Conservation (phyloP, 2,329 filamentous ascomycete genomes). For the Pseudogymnoascus sp. region DNA sequence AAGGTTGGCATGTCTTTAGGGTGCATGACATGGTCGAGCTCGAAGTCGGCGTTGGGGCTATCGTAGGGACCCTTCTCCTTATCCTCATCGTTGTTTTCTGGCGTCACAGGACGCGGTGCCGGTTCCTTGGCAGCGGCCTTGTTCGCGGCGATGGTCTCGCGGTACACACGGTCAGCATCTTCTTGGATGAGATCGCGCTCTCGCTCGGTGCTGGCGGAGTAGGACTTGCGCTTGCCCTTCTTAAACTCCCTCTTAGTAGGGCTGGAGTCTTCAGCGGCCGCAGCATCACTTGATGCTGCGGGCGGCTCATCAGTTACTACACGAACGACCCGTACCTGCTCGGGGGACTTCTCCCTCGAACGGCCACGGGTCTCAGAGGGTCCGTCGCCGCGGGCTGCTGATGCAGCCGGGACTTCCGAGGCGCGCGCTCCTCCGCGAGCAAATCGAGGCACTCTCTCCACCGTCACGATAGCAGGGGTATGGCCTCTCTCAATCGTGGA, state of each 20-base stretch:
- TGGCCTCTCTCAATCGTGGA: conserved; percentile 21
- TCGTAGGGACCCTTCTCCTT: conserved; percentile 42
- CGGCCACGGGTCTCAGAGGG: neutral
- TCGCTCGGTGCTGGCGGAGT: conserved; percentile 14
- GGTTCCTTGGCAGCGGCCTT: conserved; percentile 37
- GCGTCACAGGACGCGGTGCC: conserved; percentile 42
- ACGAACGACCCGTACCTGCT: neutral
- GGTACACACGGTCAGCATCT: conserved; percentile 49
- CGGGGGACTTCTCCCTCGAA: neutral
- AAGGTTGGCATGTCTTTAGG: conserved; percentile 40
- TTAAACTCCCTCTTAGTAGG: conserved; percentile 2
- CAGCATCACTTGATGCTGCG: neutral
- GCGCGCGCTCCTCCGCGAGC: conserved; percentile 14
- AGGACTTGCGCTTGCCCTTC: conserved; percentile 13
- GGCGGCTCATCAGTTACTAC: neutral
- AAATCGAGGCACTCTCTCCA: conserved; percentile 43
- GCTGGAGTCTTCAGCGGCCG: neutral
- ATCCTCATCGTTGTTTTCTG: conserved; percentile 32
- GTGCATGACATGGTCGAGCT: conserved; percentile 49
- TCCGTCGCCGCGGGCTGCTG: neutral
- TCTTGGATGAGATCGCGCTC: conserved; percentile 42
- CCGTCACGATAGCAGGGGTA: conserved; percentile 41
- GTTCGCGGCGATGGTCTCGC: conserved; percentile 44
- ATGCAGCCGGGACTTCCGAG: neutral
- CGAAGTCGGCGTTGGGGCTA: conserved; percentile 54